phyloP scores from a whole-genome alignment of 805 yeast species.

The Myxozyma sirexii region DNA sequence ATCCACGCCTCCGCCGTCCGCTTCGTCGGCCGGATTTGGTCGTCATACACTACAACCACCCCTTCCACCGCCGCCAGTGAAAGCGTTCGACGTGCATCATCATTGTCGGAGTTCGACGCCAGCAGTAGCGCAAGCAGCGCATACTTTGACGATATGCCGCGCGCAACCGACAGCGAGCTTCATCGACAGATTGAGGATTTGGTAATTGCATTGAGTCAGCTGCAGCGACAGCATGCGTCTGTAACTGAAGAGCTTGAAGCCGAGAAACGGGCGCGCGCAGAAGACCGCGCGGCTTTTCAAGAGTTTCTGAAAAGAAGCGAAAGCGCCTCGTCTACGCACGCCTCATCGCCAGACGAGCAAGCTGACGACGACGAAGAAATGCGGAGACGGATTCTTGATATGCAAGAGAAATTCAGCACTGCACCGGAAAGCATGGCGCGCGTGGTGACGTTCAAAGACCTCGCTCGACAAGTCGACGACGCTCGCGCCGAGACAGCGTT shows the following conservation, averaged over 20 bases:
- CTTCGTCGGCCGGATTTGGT: slow-evolving; percentile 31
- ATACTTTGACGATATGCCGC: neutral
- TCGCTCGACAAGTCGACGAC: slow-evolving; percentile 26
- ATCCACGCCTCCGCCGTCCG: slow-evolving; percentile 29
- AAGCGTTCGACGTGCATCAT: slow-evolving; percentile 15
- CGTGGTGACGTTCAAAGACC: slow-evolving; percentile 24
- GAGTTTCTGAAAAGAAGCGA: slow-evolving; percentile 6
- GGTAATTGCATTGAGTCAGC: slow-evolving; percentile 25
- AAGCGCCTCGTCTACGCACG: neutral
- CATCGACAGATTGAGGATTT: slow-evolving; percentile 34
- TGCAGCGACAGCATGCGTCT: slow-evolving; percentile 32
- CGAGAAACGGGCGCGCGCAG: slow-evolving; percentile 31
- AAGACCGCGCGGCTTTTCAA: slow-evolving; percentile 16
- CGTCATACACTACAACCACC: neutral
- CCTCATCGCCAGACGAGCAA: neutral
- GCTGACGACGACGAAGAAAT: neutral
- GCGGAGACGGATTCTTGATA: neutral
- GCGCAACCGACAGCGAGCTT: slow-evolving; percentile 16
- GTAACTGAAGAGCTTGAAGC: slow-evolving; percentile 33
- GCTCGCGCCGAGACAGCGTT: slow-evolving; percentile 17
- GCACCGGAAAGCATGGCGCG: slow-evolving; percentile 12
- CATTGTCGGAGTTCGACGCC: neutral
- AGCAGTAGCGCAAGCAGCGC: neutral
- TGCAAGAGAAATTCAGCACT: slow-evolving; percentile 9
- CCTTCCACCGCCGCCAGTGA: slow-evolving; percentile 4